phyloP scores from a whole-genome alignment of 2,329 filamentous ascomycete genomes.

The Colletotrichum siamense region DNA sequence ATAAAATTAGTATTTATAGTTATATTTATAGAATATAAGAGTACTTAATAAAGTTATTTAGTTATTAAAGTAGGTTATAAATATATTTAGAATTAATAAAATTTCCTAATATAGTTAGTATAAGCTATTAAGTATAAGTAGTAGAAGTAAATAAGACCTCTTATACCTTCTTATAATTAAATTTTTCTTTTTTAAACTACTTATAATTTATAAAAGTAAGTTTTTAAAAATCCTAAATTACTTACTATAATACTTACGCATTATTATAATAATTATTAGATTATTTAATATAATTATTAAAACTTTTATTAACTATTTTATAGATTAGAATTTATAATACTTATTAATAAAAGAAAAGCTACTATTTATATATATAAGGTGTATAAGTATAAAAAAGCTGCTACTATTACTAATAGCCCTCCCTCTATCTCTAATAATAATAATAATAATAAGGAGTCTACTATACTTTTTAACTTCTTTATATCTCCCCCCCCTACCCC shows the following conservation, averaged over 20 bases:
- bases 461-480: rapidly evolving
- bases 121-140: not conserved
- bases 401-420: too few species aligned
- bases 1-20: not conserved
- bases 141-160: not conserved
- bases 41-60: not conserved
- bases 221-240: not conserved
- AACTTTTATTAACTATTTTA: not conserved
- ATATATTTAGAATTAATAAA: not conserved
- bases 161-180: not conserved
- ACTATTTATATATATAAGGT: too few species aligned
- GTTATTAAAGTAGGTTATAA: not conserved
- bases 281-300: not conserved
- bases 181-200: not conserved
- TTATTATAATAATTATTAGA: not conserved
- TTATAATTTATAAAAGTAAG: not conserved
- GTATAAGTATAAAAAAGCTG: too few species aligned
- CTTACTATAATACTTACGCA: not conserved
- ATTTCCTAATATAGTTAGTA: not conserved
- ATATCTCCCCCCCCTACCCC: not conserved
- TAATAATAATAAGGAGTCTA: too few species aligned
- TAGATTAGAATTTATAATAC: not conserved
- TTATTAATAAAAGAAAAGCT: too few species aligned
- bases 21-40: not conserved
- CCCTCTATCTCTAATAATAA: too few species aligned